A percentile compares a stretch with the other conserved stretches of the same genome.
Evolutionary conservation across 106 monocot genomes (phyloP).

Genomic region (Dioscorea zingiberensis): DNA sequence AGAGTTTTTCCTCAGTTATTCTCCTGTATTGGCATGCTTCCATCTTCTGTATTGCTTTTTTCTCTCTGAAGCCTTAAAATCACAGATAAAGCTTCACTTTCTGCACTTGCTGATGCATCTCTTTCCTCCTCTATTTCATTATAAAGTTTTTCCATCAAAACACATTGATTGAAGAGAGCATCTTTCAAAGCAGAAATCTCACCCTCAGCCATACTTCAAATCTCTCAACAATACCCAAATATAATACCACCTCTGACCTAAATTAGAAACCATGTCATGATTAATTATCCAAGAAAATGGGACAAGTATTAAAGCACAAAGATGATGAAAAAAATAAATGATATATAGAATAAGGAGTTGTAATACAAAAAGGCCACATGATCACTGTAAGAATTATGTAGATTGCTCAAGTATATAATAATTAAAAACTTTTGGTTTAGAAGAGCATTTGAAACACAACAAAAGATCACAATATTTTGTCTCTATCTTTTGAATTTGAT

Average conservation of each 20-base stretch:
- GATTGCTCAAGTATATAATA: no score
- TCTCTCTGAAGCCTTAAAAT: slow-evolving; percentile 79
- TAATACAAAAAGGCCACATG: not conserved
- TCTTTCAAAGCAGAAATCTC: slow-evolving; percentile 48
- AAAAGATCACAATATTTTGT: no score
- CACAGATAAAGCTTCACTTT: slow-evolving; percentile 75
- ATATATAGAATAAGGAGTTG: not conserved
- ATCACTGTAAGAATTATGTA: not conserved
- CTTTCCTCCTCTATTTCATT: slow-evolving; percentile 80
- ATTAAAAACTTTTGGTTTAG: no score
- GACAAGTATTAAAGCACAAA: not conserved
- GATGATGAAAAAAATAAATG: not conserved
- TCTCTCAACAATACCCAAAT: not conserved
- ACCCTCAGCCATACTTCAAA: slow-evolving; percentile 28
- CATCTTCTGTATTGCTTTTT: slow-evolving; percentile 79
- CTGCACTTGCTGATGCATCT: slow-evolving; percentile 79
- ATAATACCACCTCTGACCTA: not conserved
- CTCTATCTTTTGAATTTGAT: no score
- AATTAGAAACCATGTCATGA: not conserved
- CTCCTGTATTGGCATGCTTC: slow-evolving; percentile 83
- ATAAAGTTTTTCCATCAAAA: slow-evolving; percentile 46
- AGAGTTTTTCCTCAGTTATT: slow-evolving; percentile 70
- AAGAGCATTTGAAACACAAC: no score
- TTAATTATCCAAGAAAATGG: not conserved
- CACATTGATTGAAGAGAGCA: slow-evolving; percentile 44